Conservation (phyloP, 1,284 basidiomycete species). For the Porogramme epimiltina region DNA sequence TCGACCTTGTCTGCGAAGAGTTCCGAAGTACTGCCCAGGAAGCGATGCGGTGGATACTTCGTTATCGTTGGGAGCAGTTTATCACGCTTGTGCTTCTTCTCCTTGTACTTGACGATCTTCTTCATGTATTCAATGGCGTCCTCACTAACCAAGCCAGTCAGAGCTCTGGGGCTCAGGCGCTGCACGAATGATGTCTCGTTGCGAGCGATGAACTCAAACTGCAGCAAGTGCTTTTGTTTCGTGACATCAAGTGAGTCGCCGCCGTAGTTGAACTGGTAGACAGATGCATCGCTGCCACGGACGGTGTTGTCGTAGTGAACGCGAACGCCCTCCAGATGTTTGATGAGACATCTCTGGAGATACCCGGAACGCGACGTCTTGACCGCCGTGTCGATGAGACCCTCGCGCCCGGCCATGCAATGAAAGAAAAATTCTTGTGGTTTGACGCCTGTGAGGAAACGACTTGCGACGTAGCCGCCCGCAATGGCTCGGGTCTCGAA, state of each 20-base stretch:
- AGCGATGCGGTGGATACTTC: slow-evolving; percentile 77
- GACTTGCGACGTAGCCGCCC: slow-evolving; percentile 99
- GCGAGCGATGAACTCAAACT: slow-evolving; percentile 93
- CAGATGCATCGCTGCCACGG: slow-evolving; percentile 89
- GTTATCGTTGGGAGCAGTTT: slow-evolving; percentile 77
- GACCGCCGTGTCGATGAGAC: slow-evolving; percentile 98
- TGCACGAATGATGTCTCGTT: slow-evolving; percentile 86
- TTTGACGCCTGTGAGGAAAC: slow-evolving; percentile 97
- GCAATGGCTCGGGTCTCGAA: slow-evolving; percentile 98
- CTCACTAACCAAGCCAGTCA: slow-evolving; percentile 62
- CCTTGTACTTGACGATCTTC: slow-evolving; percentile 79
- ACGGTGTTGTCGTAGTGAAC: slow-evolving; percentile 99
- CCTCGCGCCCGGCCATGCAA: slow-evolving; percentile 99
- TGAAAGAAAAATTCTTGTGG: slow-evolving; percentile 99
- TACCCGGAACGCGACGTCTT: slow-evolving; percentile 99
- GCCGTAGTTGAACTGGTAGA: slow-evolving; percentile 97
- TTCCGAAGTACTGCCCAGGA: slow-evolving; percentile 92
- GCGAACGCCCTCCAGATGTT: slow-evolving; percentile 95
- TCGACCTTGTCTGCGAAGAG: slow-evolving; percentile 85
- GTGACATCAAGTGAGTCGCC: slow-evolving; percentile 97
- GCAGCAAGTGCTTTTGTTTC: slow-evolving; percentile 88
- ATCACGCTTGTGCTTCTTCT: slow-evolving; percentile 56
- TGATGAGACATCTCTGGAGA: slow-evolving; percentile 97
- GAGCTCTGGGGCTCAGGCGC: slow-evolving; percentile 67
- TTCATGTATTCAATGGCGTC: slow-evolving; percentile 85